phyloP scores from a whole-genome alignment of 2,329 filamentous ascomycete genomes.

The Ophiostoma novo-ulmi region DNA sequence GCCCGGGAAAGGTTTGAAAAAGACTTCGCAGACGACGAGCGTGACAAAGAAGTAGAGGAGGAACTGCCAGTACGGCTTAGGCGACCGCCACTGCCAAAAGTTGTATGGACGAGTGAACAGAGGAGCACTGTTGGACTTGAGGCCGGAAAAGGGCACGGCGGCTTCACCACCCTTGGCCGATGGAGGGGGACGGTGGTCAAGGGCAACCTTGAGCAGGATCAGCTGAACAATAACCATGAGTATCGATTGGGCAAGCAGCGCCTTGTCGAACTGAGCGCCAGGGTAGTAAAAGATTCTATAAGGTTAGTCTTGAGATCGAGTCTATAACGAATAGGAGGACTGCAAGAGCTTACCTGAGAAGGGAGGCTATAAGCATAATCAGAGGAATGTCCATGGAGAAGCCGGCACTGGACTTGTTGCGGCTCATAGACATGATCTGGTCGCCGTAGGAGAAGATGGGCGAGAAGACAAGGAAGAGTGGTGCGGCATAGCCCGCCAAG shows the following conservation, averaged over 20 bases:
- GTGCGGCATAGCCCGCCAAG: constrained; percentile 54
- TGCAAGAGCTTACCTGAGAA: constrained; percentile 49
- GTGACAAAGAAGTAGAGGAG: constrained; percentile 60
- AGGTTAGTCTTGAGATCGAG: not conserved
- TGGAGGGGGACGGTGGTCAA: constrained; percentile 60
- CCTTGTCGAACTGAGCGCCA: constrained; percentile 59
- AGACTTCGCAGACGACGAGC: constrained; percentile 60
- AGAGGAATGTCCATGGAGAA: constrained; percentile 63
- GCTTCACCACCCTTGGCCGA: constrained; percentile 57
- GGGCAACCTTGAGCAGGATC: constrained; percentile 60
- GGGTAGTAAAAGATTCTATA: constrained; percentile 64
- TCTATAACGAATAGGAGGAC: not conserved
- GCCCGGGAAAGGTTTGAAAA: constrained; percentile 54
- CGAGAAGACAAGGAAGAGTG: constrained; percentile 58
- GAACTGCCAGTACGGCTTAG: constrained; percentile 75
- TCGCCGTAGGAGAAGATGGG: constrained; percentile 62
- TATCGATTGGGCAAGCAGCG: constrained; percentile 59
- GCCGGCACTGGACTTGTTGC: constrained; percentile 50
- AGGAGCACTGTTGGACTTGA: constrained; percentile 32
- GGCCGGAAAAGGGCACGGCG: constrained; percentile 57
- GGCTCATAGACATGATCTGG: constrained; percentile 61
- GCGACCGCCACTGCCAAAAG: constrained; percentile 77
- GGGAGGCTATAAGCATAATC: constrained; percentile 66
- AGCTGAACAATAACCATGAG: constrained; percentile 62
- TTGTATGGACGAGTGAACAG: constrained; percentile 57